These are phyloP conservation scores for Tulasnella sp. DNA, from an alignment of 768 basidiomycete genomes.

Conservation along the genomic window DNA sequence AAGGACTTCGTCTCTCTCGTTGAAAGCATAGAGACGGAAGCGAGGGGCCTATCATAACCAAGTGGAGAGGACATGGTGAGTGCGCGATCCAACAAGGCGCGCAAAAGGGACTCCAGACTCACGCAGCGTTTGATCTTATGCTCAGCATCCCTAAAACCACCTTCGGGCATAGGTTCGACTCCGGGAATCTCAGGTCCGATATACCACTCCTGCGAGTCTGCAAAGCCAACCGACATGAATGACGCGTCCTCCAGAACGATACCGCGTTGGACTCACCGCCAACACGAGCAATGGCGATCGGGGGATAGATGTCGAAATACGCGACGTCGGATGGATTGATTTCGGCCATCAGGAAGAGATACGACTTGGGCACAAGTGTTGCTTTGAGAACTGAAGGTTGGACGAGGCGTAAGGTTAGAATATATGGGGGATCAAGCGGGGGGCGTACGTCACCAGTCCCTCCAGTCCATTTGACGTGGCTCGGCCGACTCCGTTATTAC, in stretches of 20 bases:
- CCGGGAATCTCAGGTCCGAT: slow-evolving; percentile 11
- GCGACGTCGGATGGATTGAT: slow-evolving; percentile 13
- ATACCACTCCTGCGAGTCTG: slow-evolving; percentile 22
- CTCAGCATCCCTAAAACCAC: slow-evolving; percentile 21
- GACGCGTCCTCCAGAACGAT: neutral
- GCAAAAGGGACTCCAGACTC: neutral
- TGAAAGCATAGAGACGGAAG: slow-evolving; percentile 29
- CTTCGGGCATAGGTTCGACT: slow-evolving; percentile 16
- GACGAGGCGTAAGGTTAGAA: too few relatives aligned
- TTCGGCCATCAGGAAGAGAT: too few relatives aligned
- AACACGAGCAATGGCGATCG: slow-evolving; percentile 28
- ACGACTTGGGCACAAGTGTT: too few relatives aligned
- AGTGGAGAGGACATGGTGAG: neutral
- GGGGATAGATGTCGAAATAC: slow-evolving; percentile 27
- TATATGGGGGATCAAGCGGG: too few relatives aligned
- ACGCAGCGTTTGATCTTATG: slow-evolving; percentile 27
- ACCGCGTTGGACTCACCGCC: slow-evolving; percentile 18
- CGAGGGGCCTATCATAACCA: slow-evolving; percentile 27
- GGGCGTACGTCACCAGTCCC: too few relatives aligned
- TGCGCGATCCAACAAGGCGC: neutral
- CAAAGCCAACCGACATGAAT: neutral
- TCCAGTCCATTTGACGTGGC: too few relatives aligned
- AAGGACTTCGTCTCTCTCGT: slow-evolving; percentile 22
- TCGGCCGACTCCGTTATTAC: too few relatives aligned
- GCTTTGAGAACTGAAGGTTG: too few relatives aligned